Evolutionary conservation across 1,139 yeast genomes (phyloP).

Genomic region (Chernovozyma sophiae-reginae): DNA sequence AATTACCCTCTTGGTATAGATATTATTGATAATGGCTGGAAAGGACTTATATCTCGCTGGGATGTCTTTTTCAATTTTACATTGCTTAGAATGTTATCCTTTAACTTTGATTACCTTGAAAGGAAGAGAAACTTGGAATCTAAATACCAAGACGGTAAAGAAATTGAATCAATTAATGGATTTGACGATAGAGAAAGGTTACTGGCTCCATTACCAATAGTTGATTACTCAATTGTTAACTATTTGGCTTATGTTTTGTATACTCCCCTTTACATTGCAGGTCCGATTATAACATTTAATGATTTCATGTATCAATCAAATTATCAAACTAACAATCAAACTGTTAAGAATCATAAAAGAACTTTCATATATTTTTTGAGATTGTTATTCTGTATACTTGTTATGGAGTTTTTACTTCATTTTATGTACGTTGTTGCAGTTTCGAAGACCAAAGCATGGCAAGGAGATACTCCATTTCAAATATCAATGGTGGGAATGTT

Average conservation of each 20-base stretch:
- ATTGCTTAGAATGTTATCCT: conserved; percentile 77
- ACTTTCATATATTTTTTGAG: conserved; percentile 63
- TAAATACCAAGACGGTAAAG: conserved; percentile 8
- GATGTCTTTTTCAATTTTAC: conserved; percentile 94
- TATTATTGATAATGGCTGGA: conserved; percentile 52
- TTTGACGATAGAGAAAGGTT: conserved; percentile 66
- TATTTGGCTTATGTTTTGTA: conserved; percentile 76
- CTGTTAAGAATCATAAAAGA: conserved; percentile 43
- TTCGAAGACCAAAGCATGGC: conserved; percentile 86
- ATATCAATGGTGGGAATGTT: conserved; percentile 92
- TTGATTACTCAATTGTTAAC: conserved; percentile 58
- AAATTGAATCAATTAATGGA: conserved; percentile 1
- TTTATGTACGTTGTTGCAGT: conserved; percentile 92
- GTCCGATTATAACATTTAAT: conserved; percentile 90
- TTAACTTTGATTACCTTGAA: conserved; percentile 70
- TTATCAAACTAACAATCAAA: conserved; percentile 39
- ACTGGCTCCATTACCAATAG: conserved; percentile 54
- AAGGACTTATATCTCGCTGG: conserved; percentile 86
- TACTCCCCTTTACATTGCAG: conserved; percentile 90
- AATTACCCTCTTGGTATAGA: conserved; percentile 49
- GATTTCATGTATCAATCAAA: conserved; percentile 77
- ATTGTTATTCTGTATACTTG: conserved; percentile 65
- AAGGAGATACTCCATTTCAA: conserved; percentile 84
- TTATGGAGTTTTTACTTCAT: conserved; percentile 88
- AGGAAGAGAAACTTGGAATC: conserved; percentile 18